Evolutionary conservation across 345 rosid species (phyloP), one percentile per base, ranked within the genome.

Genomic region (Balakata baccata): DNA sequence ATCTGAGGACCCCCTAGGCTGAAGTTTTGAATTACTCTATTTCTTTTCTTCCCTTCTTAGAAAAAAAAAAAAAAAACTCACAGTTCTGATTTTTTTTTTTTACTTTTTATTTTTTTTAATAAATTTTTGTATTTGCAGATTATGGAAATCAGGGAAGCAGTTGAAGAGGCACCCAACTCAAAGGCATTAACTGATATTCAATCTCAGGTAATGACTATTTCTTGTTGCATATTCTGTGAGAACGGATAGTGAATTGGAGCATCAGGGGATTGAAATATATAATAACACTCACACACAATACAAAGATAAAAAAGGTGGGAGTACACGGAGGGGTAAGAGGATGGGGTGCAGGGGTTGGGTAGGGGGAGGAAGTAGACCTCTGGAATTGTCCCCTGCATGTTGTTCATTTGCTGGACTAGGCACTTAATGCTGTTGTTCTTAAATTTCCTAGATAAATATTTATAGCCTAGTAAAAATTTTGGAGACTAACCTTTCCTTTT

Each of bases 71-170:
- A 50, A 67, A 13, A n/a, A n/a, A n/a, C n/a, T n/a, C 11, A 6
- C 3, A 67, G 16, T 12, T 25, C 46, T 68, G 11, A 54, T n/a
- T n/a, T n/a, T n/a, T n/a, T n/a, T n/a, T n/a, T n/a, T n/a, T n/a
- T n/a, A 1, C n/a, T 54, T 68, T n/a, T 18, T 58, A n/a, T 47
- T 59, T 66, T 29, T 29, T 29, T 29, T 29, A 29, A 1, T 29
- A 29, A 25, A 54, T 59, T 38, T 29, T 29, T 75, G 73, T 66
- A 63, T 64, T 13, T 72, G 74, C 87, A 94, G 98, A 84, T 94
- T 75, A 85, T 94, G 96, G 95, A 94, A 77, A 85, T 94, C 70
- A 89, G 98, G 79, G 97, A 92, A 87, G 87, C 90, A 18, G 93
- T 94, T 66, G 87, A 89, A 75, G 97, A 94, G 76, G 93, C 97